These are phyloP conservation scores for Allantophomopsis cytisporea DNA, from an alignment of 2,329 filamentous ascomycete genomes.

Conservation along the genomic window DNA sequence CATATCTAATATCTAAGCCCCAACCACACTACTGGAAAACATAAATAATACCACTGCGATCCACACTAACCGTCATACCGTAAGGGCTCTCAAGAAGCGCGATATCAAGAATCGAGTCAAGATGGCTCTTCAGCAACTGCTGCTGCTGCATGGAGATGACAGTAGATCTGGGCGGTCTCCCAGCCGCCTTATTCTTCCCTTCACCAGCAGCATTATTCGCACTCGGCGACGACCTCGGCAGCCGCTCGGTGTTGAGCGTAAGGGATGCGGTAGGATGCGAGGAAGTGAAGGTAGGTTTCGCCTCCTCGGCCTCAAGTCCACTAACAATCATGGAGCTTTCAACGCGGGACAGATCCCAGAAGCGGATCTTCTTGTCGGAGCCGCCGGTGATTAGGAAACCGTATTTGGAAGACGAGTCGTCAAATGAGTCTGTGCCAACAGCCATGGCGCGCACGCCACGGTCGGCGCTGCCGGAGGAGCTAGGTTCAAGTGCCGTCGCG, in stretches of 20 bases:
- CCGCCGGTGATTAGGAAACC: slow-evolving; percentile 81
- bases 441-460: slow-evolving; percentile 64
- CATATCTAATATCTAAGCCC: too few relatives aligned
- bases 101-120: slow-evolving; percentile 81
- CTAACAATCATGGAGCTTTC: slow-evolving; percentile 73
- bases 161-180: slow-evolving; percentile 55
- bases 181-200: slow-evolving; percentile 16
- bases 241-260: slow-evolving; percentile 48
- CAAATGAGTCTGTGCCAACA: slow-evolving; percentile 55
- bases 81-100: slow-evolving; percentile 82
- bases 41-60: slow-evolving; percentile 81
- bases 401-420: slow-evolving; percentile 62
- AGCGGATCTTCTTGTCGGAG: slow-evolving; percentile 80
- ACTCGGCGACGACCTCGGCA: slow-evolving; percentile 13
- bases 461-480: slow-evolving; percentile 38
- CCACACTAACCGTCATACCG: slow-evolving; percentile 83
- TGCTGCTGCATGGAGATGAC: slow-evolving; percentile 84
- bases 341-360: slow-evolving; percentile 76
- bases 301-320: slow-evolving; percentile 57
- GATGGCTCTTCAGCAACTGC: slow-evolving; percentile 69
- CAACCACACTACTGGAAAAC: slow-evolving; percentile 37
- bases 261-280: slow-evolving; percentile 49
- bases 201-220: slow-evolving; percentile 17
- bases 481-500: slow-evolving; percentile 57
- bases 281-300: slow-evolving; percentile 58